These are phyloP conservation scores for Paracamarosporium sp. DNA, from an alignment of 2,329 filamentous ascomycete species.

Conservation along the genomic window DNA sequence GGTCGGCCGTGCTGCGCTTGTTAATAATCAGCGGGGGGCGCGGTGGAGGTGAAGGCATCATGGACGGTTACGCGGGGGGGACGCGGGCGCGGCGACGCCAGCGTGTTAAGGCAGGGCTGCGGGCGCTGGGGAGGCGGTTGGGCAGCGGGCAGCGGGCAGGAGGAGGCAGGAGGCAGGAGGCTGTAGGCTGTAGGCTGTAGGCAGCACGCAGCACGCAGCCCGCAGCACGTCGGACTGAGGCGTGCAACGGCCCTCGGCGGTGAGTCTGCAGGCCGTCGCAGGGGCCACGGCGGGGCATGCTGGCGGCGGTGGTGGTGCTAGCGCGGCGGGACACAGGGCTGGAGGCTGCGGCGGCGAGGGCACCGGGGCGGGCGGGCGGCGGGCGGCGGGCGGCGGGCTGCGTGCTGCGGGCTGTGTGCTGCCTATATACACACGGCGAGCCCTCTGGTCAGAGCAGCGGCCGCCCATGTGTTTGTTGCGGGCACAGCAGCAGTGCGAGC, in stretches of 20 bases:
- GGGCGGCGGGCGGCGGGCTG: too few species aligned
- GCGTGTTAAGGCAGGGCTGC: constrained; percentile 24
- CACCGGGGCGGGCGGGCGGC: too few species aligned
- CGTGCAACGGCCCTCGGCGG: constrained; percentile 10
- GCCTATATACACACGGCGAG: not conserved
- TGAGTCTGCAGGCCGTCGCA: constrained; percentile 2
- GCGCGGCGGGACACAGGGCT: not conserved
- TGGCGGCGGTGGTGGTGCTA: too few species aligned
- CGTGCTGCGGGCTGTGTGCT: too few species aligned
- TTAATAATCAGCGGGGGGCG: constrained; percentile 31
- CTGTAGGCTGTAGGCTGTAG: constrained; percentile 21
- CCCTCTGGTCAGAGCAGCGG: too few species aligned
- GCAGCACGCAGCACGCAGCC: constrained; percentile 6
- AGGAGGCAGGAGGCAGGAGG: constrained; percentile 25
- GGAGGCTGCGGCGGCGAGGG: too few species aligned
- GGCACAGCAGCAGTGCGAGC: too few species aligned
- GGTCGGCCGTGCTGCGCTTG: constrained; percentile 23
- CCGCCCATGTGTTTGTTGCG: too few species aligned
- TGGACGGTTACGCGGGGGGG: constrained; percentile 4
- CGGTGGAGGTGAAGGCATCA: constrained; percentile 17
- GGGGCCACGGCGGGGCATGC: constrained; percentile 1
- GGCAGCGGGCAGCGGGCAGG: not conserved
- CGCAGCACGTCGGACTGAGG: not conserved
- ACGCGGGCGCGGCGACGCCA: constrained; percentile 1
- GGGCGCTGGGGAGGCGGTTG: not conserved